A percentile compares a stretch with the other conserved stretches of the same genome.
These are phyloP conservation scores for Salicornia ramosissima DNA, from an alignment of 148 eudicot genomes.

Conservation along the genomic window DNA sequence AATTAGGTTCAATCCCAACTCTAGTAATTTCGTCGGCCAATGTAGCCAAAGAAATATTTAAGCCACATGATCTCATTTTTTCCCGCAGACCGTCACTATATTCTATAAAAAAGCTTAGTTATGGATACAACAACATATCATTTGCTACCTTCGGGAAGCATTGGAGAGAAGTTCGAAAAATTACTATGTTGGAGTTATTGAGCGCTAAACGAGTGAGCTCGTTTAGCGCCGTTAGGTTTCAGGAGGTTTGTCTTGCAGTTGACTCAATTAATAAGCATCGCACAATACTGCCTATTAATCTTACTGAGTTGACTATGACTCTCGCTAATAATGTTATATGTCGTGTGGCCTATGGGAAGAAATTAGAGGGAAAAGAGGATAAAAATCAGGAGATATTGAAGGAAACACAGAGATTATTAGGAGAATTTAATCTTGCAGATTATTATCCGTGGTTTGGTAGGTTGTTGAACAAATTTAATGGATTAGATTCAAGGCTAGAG, in stretches of 20 bases:
- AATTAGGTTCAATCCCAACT: constrained; percentile 49
- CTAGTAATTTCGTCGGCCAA: constrained; percentile 48
- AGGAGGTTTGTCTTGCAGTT: constrained; percentile 36
- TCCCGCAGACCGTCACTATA: constrained; percentile 42
- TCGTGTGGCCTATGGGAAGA: constrained; percentile 40
- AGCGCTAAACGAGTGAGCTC: constrained; percentile 40
- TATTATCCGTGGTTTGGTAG: constrained; percentile 52
- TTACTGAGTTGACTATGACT: constrained; percentile 34
- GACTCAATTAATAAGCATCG: constrained; percentile 17
- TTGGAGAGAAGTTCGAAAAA: constrained; percentile 49
- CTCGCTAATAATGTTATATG: constrained; percentile 40
- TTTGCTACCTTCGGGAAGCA: constrained; percentile 41
- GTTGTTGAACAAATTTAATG: constrained; percentile 47
- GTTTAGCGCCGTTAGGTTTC: constrained; percentile 27
- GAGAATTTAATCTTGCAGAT: constrained; percentile 48
- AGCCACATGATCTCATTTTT: constrained; percentile 38
- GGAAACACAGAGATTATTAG: constrained; percentile 33
- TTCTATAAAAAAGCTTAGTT: constrained; percentile 32
- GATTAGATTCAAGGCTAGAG: constrained; percentile 37
- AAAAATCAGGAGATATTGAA: constrained; percentile 26
- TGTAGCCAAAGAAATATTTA: constrained; percentile 38
- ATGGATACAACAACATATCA: constrained; percentile 25
- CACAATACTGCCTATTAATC: constrained; percentile 17
- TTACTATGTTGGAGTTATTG: constrained; percentile 32
- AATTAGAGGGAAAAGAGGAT: constrained; percentile 11